Base-by-base conservation (phyloP, 2,329 filamentous ascomycete genomes). In the Aureobasidium vineae region DNA sequence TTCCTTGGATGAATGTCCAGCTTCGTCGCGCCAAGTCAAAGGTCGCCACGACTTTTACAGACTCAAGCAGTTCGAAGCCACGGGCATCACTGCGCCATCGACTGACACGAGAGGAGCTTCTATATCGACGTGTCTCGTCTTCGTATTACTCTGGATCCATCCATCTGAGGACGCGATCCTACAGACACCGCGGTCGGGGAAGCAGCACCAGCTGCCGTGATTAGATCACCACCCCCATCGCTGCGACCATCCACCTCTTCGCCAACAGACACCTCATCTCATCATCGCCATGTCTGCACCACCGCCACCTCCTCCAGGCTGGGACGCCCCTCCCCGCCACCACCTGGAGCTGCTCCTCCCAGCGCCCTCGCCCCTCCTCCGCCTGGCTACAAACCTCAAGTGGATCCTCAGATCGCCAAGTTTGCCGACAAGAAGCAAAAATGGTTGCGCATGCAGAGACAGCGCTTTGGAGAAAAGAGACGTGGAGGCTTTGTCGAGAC, bases 401-500 rank as follows among this genome's bases (percentile, higher is more conserved):
- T 88, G 71, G 89, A 98, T 75, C 89, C 92, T 52, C 91, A 93
- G 71, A 85, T 91, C 74, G 92, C 92, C 63, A 99, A 99, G 81
- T 96, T 97, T 75, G 91, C 93, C 67, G 91, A 97, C 79, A 99
- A 98, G 85, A 99, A 98, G 85, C 96, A 92, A 77, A 93, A 97
- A 88, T 99, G 96, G 96, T 83, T 98, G 73, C 90, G 93, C 69
- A 87, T 85, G 71, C 95, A 96, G 81, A 88, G 92, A 72, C 95
- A 92, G 77, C 88, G 95, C 64, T 99, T 98, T 70, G 92, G 92
- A 61, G 96, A 99, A 84, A 98, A 97, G 85, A 86, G 95, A 68
- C 96, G 96, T 79, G 92, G 90, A 26, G 95, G 96, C 0, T 98
- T 97, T 70, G 92, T 99, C 1, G 94, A 99, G 80, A 97, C 93